Evolutionary conservation across 495 filamentous ascomycete species (phyloP).

Genomic region (Hypomontagnella submonticulosa): DNA sequence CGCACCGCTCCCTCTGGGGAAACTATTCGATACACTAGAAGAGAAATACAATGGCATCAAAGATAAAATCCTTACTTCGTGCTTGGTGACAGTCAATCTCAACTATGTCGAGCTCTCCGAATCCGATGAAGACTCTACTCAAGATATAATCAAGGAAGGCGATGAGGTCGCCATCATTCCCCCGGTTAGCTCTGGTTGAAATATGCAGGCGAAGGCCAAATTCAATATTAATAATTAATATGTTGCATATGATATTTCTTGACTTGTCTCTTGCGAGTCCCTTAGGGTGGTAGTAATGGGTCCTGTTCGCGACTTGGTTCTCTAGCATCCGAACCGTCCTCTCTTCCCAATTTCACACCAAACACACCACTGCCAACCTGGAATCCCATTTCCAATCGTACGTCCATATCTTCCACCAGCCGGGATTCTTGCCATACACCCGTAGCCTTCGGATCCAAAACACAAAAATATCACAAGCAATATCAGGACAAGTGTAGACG

Average conservation of each 20-base stretch:
- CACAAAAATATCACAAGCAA: conserved; percentile 45
- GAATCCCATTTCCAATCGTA: conserved; percentile 22
- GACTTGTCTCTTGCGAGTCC: not conserved
- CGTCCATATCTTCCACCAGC: conserved; percentile 52
- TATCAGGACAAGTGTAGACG: conserved; percentile 51
- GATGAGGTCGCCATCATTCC: conserved; percentile 97
- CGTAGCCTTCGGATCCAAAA: conserved; percentile 32
- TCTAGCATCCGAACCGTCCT: not conserved
- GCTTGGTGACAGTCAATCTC: conserved; percentile 85
- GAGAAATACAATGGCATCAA: conserved; percentile 81
- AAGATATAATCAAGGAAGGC: conserved; percentile 72
- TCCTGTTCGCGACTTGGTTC: conserved; percentile 30
- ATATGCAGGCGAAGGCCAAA: not conserved
- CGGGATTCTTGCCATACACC: conserved; percentile 38
- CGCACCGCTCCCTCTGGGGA: conserved; percentile 73
- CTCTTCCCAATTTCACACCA: not conserved
- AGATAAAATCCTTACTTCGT: conserved; percentile 75
- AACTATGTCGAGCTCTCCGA: conserved; percentile 82
- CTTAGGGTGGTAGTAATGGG: conserved; percentile 36
- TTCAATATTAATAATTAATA: conserved; percentile 13
- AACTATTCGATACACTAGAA: conserved; percentile 80
- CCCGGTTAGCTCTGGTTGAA: conserved; percentile 87
- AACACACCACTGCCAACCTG: conserved; percentile 7
- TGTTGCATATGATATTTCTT: not conserved
- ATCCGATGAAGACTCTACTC: conserved; percentile 48